Conservation (phyloP, 352 stramenopile species). For the Pythium aquatile region DNA sequence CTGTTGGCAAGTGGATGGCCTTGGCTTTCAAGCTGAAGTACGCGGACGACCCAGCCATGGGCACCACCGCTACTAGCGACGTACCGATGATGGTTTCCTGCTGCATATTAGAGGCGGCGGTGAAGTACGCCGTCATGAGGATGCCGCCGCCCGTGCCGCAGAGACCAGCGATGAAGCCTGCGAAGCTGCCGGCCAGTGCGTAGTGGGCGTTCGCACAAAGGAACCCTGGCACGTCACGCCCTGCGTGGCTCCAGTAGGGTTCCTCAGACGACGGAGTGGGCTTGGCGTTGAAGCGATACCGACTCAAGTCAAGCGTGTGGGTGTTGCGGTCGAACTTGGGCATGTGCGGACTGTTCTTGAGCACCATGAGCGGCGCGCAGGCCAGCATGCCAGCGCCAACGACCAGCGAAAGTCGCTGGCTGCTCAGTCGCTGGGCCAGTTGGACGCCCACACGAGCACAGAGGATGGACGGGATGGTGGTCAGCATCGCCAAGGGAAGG, state of each 20-base stretch:
- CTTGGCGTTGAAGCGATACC: constrained; percentile 33
- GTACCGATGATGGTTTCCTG: constrained; percentile 80
- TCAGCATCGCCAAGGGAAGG: constrained; percentile 59
- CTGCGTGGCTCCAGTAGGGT: constrained; percentile 10
- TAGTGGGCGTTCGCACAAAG: constrained; percentile 67
- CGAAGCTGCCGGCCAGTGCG: constrained; percentile 54
- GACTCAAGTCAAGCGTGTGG: constrained; percentile 67
- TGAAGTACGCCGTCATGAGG: constrained; percentile 84
- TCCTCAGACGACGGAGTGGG: background rate
- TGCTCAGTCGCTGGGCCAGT: constrained; percentile 60
- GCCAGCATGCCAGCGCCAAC: constrained; percentile 71
- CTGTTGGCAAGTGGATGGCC: constrained; percentile 71
- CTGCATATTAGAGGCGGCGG: constrained; percentile 72
- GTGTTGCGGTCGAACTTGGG: constrained; percentile 56
- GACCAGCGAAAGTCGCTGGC: constrained; percentile 67
- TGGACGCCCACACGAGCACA: constrained; percentile 72
- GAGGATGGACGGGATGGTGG: constrained; percentile 65
- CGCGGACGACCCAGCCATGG: constrained; percentile 68
- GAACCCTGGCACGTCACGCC: constrained; percentile 5
- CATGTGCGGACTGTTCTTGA: constrained; percentile 70
- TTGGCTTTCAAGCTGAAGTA: constrained; percentile 68
- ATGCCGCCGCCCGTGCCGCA: constrained; percentile 80
- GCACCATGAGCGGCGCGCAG: constrained; percentile 71
- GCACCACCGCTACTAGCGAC: constrained; percentile 78
- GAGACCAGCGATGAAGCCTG: constrained; percentile 80